Evolutionary conservation across 306 rosid species (phyloP), one percentile per base, ranked within the genome.

Genomic region (Castanospermum australe): DNA sequence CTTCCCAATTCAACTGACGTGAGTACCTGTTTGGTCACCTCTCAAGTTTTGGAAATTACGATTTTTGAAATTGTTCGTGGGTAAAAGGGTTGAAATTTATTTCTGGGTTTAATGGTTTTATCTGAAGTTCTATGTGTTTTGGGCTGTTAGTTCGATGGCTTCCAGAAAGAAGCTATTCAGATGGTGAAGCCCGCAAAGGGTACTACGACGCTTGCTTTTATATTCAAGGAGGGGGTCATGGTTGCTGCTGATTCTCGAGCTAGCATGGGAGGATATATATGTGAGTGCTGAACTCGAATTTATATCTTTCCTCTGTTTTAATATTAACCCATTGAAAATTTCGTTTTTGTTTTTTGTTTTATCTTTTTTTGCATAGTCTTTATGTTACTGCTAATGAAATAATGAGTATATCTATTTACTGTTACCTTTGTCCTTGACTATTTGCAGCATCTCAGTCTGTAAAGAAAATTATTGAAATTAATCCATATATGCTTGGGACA

Each of bases 171-270:
- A 54, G 94, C 99, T 51, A 86, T 91, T 57, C 96, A 95, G 81
- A 95, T 95, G 99, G 97, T 93, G 88, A 95, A 95, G 85, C 97
- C 97, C 0, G 94, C 97, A 1, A 95, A 93, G 90, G 98, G 99
- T 75, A 95, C 99, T 11, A 95, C 99, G 1, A 95, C 98, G 0
- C 97, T 93, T 61, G 99, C 99, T 35, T 95, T 95, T 83, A 95
- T 95, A 36, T 93, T 95, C 65, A 95, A 95, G 83, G 98, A 93
- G 22, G 99, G 98, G 12, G 99, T 95, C 32, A 95, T 95, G 91
- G 98, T 95, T 15, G 99, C 99, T 38, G 96, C 99, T 6, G 99
- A 95, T 93, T 95, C 99, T 47, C 88, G 99, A 45, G 99, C 99
- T 79, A 93, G 98, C 86, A 95, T 95, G 99, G 99, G 97, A 52